A percentile compares a stretch with the other conserved stretches of the same genome.
These are phyloP conservation scores for Colletotrichum eremochloae DNA, from an alignment of 2,329 filamentous ascomycete species.

Conservation along the genomic window DNA sequence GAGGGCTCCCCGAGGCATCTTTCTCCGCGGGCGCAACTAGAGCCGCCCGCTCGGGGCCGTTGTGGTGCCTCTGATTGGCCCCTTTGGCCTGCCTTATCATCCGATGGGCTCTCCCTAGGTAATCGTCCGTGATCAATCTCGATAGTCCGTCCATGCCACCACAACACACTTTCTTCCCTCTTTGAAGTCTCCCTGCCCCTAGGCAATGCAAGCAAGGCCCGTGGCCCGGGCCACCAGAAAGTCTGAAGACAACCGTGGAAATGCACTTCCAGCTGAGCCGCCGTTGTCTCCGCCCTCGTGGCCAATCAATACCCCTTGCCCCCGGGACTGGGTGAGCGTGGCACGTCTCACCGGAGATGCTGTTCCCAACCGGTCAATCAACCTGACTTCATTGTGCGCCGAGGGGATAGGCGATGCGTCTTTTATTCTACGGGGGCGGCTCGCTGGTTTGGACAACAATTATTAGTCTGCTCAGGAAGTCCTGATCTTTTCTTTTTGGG, in stretches of 20 bases:
- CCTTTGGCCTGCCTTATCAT: conserved; percentile 21
- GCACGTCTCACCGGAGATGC: conserved; percentile 37
- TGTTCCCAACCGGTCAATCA: conserved; percentile 34
- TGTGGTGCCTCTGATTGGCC: conserved; percentile 26
- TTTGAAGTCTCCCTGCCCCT: background rate
- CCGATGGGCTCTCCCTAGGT: conserved; percentile 23
- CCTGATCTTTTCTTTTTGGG: background rate
- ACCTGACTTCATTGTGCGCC: conserved; percentile 36
- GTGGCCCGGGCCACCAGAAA: conserved; percentile 21
- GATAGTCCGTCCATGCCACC: background rate
- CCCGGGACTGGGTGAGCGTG: conserved; percentile 16
- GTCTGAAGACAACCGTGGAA: conserved; percentile 33
- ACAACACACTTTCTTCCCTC: too few relatives aligned
- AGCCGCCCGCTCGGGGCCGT: conserved; percentile 35
- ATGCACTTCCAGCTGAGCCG: conserved; percentile 23
- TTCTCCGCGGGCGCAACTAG: conserved; percentile 39
- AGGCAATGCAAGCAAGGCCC: background rate
- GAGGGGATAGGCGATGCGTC: conserved; percentile 18
- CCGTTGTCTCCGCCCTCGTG: background rate
- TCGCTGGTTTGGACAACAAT: background rate
- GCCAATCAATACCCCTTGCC: conserved; percentile 24
- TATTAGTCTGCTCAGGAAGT: background rate
- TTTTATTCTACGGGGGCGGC: conserved; percentile 2
- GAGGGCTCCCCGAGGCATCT: background rate
- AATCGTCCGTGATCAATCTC: conserved; percentile 16